Evolutionary conservation across 192 early-diverging fungal species (phyloP).

Genomic region (Haplosporangium gracile): DNA sequence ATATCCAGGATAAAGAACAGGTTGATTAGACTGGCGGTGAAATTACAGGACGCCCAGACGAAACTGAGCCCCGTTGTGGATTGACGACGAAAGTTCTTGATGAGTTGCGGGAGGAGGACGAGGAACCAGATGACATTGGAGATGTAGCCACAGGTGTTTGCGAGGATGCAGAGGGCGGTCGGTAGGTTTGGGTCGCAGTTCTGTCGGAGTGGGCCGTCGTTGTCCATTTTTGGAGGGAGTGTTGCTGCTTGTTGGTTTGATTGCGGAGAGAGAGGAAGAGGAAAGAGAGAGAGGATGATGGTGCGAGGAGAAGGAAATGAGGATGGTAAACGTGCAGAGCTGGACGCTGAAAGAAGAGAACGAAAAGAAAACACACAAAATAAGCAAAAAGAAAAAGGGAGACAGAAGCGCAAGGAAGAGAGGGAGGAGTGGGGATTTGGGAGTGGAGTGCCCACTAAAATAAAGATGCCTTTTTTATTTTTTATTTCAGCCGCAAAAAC

Average conservation of each 20-base stretch:
- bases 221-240: not conserved
- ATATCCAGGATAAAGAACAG: slow-evolving; percentile 44
- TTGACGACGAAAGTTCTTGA: slow-evolving; percentile 32
- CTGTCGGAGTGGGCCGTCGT: not conserved
- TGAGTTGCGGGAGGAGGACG: slow-evolving; percentile 35
- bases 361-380: not conserved
- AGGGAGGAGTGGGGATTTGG: too few relatives aligned
- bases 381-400: too few relatives aligned
- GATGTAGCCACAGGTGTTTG: slow-evolving; percentile 32
- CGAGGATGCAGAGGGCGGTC: slow-evolving; percentile 15
- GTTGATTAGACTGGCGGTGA: slow-evolving; percentile 44
- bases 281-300: too few relatives aligned
- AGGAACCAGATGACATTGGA: slow-evolving; percentile 43
- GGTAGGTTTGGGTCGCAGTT: slow-evolving; percentile 38
- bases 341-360: not conserved
- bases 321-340: not conserved
- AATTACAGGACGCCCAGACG: slow-evolving; percentile 41
- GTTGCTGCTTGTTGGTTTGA: too few relatives aligned
- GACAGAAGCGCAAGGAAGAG: not conserved
- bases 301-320: not conserved
- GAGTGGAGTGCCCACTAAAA: too few relatives aligned
- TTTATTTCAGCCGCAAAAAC: too few relatives aligned
- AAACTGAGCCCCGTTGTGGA: slow-evolving; percentile 36
- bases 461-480: too few relatives aligned
- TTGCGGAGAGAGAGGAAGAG: too few relatives aligned